Evolutionary conservation across 768 basidiomycete genomes (phyloP), one percentile per base, ranked within the genome.

Genomic region (Tremella yokohamensis): DNA sequence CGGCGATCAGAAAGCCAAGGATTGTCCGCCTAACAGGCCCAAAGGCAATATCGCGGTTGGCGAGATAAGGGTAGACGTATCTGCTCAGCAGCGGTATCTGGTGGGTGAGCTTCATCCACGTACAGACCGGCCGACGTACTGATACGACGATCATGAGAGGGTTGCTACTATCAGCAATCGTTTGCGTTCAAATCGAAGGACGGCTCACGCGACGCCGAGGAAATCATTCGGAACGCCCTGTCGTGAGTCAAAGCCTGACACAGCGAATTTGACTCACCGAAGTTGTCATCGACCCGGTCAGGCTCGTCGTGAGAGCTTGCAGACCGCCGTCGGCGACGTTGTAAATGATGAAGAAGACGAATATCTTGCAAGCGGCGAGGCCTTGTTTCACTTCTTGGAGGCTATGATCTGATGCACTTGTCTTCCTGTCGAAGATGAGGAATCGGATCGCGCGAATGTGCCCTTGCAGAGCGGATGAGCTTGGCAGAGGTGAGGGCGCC

Each of bases 261-360:
- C n/a, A 18, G 42, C n/a, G 42, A 45, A 16, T 4, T 24, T 15
- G 6, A 24, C 60, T 54, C 29, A 61, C 64, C 39, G 61, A 55
- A 8, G 64, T 65, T 15, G 57, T 60, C 75, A 76, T 73, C 3
- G 68, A 61, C 8, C 70, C 68, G 6, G 65, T 56, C 64, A 69
- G 59, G 24, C 62, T 62, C 37, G 64, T 75, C 40, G 65, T 57
- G 11, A 63, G 45, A 50, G 25, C 49, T n/a, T 16, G 18, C 19
- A 76, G 58, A 56, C 75, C 76, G 18, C 71, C 71, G 40, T 76
- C 70, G 9, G 66, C 67, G 19, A 76, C 50, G 22, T 61, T 61
- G 69, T 72, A 78, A 53, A 78, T 70, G 18, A 73, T 74, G 40
- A 74, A 70, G 25, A 66, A 54, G 45, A 66, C 49, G 65, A 77